Conservation (phyloP, 2,329 filamentous ascomycete genomes). For the Xylariaceae sp. region DNA sequence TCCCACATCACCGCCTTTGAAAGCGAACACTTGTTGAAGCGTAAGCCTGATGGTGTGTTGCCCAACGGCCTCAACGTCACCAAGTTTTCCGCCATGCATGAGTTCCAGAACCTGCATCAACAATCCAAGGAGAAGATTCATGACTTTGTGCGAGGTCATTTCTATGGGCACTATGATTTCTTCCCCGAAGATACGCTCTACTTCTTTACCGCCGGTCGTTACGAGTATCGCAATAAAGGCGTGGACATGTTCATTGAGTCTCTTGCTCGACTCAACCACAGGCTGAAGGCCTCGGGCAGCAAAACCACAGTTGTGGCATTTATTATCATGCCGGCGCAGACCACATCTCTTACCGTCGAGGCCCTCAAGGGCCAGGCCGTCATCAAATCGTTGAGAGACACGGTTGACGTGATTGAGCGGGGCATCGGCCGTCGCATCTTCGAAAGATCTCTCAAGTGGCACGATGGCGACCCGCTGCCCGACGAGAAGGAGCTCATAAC, state of each 20-base stretch:
- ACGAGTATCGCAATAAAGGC: conserved; percentile 97
- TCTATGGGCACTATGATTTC: conserved; percentile 97
- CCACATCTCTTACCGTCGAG: conserved; percentile 89
- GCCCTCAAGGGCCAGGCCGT: conserved; percentile 95
- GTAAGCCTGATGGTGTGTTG: conserved; percentile 92
- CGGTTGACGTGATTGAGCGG: conserved; percentile 84
- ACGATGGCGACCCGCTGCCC: conserved; percentile 86
- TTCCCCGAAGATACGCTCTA: conserved; percentile 95
- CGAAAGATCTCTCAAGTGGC: conserved; percentile 90
- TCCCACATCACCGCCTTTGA: conserved; percentile 98
- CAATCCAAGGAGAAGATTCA: conserved; percentile 97
- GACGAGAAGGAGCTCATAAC: conserved; percentile 96
- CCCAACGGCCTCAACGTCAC: conserved; percentile 97
- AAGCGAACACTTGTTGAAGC: conserved; percentile 93
- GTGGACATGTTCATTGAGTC: conserved; percentile 99
- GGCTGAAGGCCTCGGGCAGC: conserved; percentile 76
- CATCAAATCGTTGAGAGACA: conserved; percentile 92
- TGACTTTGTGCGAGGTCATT: conserved; percentile 95
- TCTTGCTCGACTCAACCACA: conserved; percentile 87
- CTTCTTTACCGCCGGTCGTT: conserved; percentile 93
- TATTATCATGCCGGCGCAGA: conserved; percentile 98
- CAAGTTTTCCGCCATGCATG: conserved; percentile 96
- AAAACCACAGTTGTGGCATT: conserved; percentile 96
- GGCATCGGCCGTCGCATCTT: conserved; percentile 92
- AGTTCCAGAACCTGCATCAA: conserved; percentile 97